phyloP scores from a whole-genome alignment of 1,284 basidiomycete genomes.

The Rhodotorula sp. region DNA sequence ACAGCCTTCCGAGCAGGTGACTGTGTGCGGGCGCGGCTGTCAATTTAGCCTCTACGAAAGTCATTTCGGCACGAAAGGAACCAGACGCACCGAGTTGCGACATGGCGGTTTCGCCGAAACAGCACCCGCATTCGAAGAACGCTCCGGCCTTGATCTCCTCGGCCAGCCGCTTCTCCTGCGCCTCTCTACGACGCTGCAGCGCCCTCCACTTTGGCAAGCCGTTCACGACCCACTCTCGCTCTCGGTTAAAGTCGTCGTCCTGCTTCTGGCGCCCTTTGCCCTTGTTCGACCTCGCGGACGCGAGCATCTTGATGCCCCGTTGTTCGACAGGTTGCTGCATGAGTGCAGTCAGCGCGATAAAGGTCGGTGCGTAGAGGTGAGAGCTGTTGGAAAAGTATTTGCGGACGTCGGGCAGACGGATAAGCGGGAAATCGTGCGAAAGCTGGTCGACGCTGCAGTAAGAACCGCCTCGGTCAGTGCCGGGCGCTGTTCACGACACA shows the following conservation, averaged over 20 bases:
- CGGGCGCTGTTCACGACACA: no score
- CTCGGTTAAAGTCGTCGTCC: constrained; percentile 22
- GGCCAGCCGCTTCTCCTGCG: constrained; percentile 13
- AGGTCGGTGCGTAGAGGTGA: constrained; percentile 30
- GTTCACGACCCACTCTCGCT: constrained; percentile 25
- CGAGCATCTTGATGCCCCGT: constrained; percentile 21
- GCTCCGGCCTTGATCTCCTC: constrained; percentile 33
- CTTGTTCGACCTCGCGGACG: background rate
- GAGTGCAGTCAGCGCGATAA: constrained; percentile 6
- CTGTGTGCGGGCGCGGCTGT: background rate
- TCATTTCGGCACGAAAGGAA: background rate
- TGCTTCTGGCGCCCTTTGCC: constrained; percentile 24
- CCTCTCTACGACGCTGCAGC: background rate
- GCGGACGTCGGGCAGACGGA: constrained; percentile 23
- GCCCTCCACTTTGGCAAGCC: background rate
- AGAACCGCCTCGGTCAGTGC: background rate
- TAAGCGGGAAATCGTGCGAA: constrained; percentile 19
- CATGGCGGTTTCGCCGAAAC: constrained; percentile 39
- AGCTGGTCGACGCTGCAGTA: constrained; percentile 24
- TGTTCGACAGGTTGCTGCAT: background rate
- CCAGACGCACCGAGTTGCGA: constrained; percentile 19
- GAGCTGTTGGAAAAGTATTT: constrained; percentile 8
- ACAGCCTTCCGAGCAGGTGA: constrained; percentile 41
- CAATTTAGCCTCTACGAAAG: background rate
- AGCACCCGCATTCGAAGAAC: constrained; percentile 45